Base-by-base conservation (phyloP, 2,329 filamentous ascomycete genomes). In the Emericellopsis atlantica region DNA sequence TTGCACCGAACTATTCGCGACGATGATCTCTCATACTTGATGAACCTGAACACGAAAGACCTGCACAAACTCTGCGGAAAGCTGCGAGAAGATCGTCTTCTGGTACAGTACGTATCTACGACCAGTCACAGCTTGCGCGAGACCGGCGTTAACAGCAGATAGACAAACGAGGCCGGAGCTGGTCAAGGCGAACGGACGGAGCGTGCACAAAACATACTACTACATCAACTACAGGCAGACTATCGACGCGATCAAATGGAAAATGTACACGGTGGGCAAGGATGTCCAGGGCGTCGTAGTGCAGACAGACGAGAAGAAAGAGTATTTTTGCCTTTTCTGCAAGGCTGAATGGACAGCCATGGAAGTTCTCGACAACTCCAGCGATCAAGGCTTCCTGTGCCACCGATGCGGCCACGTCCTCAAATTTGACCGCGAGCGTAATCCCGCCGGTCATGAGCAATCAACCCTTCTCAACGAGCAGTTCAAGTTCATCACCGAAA, bases 171-270 rank as follows among this genome's bases (percentile, higher is more conserved):
- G 87, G 45, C 76, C 80, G 39, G 88, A 95, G 57, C 84, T 42
- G 80, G 81, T 49, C 84, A 89, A 54, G 86, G 85, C 32, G 40
- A 84, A 88, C 44, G 81, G 84, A 43, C 81, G 88, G 40, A 83
- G 86, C 5, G 81, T 84, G 49, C 88, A 83, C 56, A 78, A 86
- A 52, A 94, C 90, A 46, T 98, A 95, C 71, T 98, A 94, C 66
- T 98, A 86, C 62, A 90, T 98, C 57, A 89, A 95, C 58, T 93
- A 93, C 54, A 86, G 92, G 44, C 84, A 86, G 43, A 87, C 90
- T 31, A 87, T 98, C 54, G 92, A 98, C 62, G 87, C 86, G 38
- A 93, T 95, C 64, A 98, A 98, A 61, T 98, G 84, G 74, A 82
- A 86, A 46, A 79, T 95, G 40, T 89, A 90, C 56, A 82, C 81